These are phyloP conservation scores for Nannochloropsis granulata DNA, from an alignment of 108 stramenopile genomes.

Conservation along the genomic window DNA sequence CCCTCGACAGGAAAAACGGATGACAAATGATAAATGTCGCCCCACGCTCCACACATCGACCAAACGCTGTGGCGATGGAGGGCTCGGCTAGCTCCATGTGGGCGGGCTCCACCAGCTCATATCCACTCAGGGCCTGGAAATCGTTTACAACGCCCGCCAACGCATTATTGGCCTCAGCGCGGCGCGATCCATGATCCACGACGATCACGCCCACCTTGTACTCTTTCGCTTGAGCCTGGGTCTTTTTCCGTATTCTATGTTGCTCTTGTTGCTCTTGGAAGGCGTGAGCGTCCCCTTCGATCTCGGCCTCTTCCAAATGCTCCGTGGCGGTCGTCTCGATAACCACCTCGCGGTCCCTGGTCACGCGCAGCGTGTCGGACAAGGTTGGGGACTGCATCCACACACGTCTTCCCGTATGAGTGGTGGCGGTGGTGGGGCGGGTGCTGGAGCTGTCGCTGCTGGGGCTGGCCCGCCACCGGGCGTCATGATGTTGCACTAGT, in stretches of 20 bases:
- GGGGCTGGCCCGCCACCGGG: no score
- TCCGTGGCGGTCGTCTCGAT: neutral
- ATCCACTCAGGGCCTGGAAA: constrained; percentile 42
- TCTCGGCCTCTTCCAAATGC: neutral
- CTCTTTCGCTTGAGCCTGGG: neutral
- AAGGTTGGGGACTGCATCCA: neutral
- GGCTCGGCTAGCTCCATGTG: constrained; percentile 84
- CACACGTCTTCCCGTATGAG: no score
- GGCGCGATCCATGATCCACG: constrained; percentile 76
- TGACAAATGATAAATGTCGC: constrained; percentile 50
- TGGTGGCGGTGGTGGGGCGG: no score
- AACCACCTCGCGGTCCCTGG: neutral
- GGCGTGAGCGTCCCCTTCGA: neutral
- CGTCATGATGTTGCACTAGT: no score
- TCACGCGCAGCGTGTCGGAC: neutral
- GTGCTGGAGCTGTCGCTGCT: no score
- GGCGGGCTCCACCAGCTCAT: constrained; percentile 41
- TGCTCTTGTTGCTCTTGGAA: neutral
- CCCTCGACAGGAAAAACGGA: constrained; percentile 73
- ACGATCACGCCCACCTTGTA: constrained; percentile 57
- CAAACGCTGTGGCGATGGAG: constrained; percentile 53
- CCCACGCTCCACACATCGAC: constrained; percentile 39
- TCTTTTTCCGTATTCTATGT: neutral
- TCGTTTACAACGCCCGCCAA: constrained; percentile 50
- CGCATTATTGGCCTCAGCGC: constrained; percentile 52